phyloP scores from a whole-genome alignment of 176 grass and related monocot species.

The Eragrostis curvula region DNA sequence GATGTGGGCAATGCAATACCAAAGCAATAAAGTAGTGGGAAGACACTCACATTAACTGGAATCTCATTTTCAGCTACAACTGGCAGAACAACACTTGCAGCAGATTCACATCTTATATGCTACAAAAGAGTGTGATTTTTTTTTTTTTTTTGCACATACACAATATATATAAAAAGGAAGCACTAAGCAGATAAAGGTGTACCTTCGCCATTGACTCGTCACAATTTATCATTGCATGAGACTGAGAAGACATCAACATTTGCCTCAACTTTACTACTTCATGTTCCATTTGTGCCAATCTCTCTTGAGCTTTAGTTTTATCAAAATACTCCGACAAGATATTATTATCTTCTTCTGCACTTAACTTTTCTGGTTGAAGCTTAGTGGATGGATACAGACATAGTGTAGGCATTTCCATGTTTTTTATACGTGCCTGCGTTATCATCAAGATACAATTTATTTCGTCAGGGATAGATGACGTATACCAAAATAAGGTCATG shows the following conservation, averaged over 20 bases:
- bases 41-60: constrained; percentile 16
- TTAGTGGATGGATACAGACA: not conserved
- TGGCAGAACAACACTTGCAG: constrained; percentile 3
- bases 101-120: constrained; percentile 12
- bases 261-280: not conserved
- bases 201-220: constrained; percentile 7
- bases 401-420: constrained; percentile 3
- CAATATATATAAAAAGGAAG: not conserved
- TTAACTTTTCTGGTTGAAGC: constrained; percentile 5
- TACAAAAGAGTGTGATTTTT: not conserved
- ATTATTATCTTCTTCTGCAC: not conserved
- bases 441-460: not conserved
- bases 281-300: not conserved
- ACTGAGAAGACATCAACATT: not conserved
- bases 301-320: not conserved
- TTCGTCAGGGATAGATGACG: not conserved
- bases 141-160: not conserved
- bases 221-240: not conserved
- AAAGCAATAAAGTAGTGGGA: not conserved
- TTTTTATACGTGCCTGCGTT: constrained; percentile 34
- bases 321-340: not conserved
- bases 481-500: not conserved
- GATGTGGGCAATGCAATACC: not conserved
- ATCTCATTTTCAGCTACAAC: constrained; percentile 27
- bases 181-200: not conserved